phyloP scores from a whole-genome alignment of 345 rosid genomes.

The Salix exigua region DNA sequence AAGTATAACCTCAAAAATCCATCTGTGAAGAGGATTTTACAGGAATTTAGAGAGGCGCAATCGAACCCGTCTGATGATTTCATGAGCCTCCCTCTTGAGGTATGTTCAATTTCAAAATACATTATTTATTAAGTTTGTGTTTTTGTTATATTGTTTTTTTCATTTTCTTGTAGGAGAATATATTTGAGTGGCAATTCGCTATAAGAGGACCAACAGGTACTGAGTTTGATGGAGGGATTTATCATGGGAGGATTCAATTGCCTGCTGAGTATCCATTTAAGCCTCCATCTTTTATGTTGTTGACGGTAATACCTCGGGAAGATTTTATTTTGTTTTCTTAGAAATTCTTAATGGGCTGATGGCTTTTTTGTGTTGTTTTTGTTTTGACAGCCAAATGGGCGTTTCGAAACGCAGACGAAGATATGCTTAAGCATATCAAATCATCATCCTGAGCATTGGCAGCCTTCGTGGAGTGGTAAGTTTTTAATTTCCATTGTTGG shows the following conservation, averaged over 20 bases:
- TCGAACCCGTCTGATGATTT: slow-evolving; percentile 97
- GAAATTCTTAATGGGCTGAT: neutral
- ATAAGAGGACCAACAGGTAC: slow-evolving; percentile 78
- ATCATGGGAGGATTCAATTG: slow-evolving; percentile 94
- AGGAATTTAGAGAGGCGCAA: slow-evolving; percentile 99
- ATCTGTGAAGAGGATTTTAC: slow-evolving; percentile 92
- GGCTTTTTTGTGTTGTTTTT: neutral
- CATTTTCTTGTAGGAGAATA: slow-evolving; percentile 63
- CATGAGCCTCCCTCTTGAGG: slow-evolving; percentile 98
- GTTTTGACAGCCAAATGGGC: slow-evolving; percentile 77
- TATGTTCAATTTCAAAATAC: slow-evolving; percentile 14
- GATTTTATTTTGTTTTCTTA: neutral
- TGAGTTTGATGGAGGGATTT: slow-evolving; percentile 94
- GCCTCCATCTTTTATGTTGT: slow-evolving; percentile 93
- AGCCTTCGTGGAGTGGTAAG: slow-evolving; percentile 98
- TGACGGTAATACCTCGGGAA: slow-evolving; percentile 49
- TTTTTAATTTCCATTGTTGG: neutral
- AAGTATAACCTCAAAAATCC: slow-evolving; percentile 87
- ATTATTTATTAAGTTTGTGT: neutral
- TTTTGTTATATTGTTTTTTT: neutral
- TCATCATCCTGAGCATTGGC: slow-evolving; percentile 99
- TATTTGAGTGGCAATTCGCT: slow-evolving; percentile 98
- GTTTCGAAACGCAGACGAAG: slow-evolving; percentile 89
- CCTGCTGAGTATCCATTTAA: slow-evolving; percentile 95
- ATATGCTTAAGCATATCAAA: slow-evolving; percentile 93